These are phyloP conservation scores for Boletus edulis DNA, from an alignment of 768 basidiomycete species.

Conservation along the genomic window DNA sequence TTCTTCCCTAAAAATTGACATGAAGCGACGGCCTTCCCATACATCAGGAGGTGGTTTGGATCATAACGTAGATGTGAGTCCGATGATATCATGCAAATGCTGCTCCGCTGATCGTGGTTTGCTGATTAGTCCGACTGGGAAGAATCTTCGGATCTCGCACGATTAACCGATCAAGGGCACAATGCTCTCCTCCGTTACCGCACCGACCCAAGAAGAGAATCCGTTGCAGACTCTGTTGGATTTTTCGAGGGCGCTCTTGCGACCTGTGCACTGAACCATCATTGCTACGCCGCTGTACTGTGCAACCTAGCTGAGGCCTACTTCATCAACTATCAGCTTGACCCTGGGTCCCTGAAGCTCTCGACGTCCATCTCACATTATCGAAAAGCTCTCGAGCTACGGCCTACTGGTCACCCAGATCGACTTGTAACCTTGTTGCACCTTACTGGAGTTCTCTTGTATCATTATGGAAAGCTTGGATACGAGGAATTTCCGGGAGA, in stretches of 20 bases:
- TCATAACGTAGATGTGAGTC: neutral
- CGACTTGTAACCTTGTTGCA: slow-evolving; percentile 1
- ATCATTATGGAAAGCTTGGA: neutral
- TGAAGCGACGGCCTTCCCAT: no score
- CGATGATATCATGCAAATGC: no score
- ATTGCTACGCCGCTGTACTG: neutral
- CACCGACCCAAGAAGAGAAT: neutral
- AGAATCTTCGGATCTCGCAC: neutral
- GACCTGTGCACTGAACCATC: neutral
- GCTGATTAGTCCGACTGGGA: neutral
- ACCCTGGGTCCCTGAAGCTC: neutral
- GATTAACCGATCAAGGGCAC: slow-evolving; percentile 2
- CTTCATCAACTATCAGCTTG: neutral
- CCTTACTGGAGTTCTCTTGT: neutral
- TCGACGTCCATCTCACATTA: neutral
- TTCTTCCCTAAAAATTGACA: neutral
- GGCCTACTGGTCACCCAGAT: slow-evolving; percentile 2
- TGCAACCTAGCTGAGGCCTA: slow-evolving; percentile 10
- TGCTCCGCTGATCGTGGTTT: neutral
- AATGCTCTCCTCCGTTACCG: neutral
- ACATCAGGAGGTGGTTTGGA: neutral
- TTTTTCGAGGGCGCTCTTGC: slow-evolving; percentile 5
- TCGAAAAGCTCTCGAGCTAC: slow-evolving; percentile 11
- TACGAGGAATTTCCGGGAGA: neutral
- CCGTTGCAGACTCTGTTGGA: neutral